These are phyloP conservation scores for Oryza meyeriana DNA, from an alignment of 176 grass and related monocot species.

Conservation along the genomic window DNA sequence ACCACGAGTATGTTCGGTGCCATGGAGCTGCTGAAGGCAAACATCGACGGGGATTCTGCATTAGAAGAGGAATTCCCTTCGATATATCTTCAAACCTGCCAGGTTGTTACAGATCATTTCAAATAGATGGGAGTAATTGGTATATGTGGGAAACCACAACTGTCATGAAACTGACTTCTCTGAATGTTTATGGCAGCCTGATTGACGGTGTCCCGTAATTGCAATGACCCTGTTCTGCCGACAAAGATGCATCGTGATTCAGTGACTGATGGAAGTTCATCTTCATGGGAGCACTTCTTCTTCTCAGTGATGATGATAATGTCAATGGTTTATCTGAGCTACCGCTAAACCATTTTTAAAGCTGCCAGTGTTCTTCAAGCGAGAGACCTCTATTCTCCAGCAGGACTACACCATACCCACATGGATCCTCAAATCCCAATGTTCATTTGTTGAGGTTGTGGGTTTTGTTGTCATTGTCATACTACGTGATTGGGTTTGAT, in stretches of 20 bases:
- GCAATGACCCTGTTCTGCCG: slow-evolving; percentile 85
- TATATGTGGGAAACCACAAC: background rate
- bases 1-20: slow-evolving; percentile 42
- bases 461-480: slow-evolving; percentile 74
- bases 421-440: slow-evolving; percentile 91
- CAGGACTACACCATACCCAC: slow-evolving; percentile 82
- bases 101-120: slow-evolving; percentile 36
- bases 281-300: slow-evolving; percentile 70
- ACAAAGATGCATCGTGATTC: slow-evolving; percentile 62
- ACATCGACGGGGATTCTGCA: slow-evolving; percentile 45
- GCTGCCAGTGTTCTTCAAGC: slow-evolving; percentile 94
- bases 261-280: slow-evolving; percentile 35
- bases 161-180: slow-evolving; percentile 19
- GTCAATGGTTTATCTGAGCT: slow-evolving; percentile 81
- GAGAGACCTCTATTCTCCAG: slow-evolving; percentile 88
- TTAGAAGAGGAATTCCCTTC: slow-evolving; percentile 69
- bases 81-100: slow-evolving; percentile 56
- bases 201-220: slow-evolving; percentile 52
- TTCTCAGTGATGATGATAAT: slow-evolving; percentile 68
- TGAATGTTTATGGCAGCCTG: slow-evolving; percentile 48
- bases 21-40: slow-evolving; percentile 53
- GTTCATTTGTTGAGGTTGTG: slow-evolving; percentile 68
- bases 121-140: background rate
- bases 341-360: slow-evolving; percentile 61
- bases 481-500: slow-evolving; percentile 92